Evolutionary conservation across 345 rosid species (phyloP), one percentile per base, ranked within the genome.

Genomic region (Hypericum perforatum): DNA sequence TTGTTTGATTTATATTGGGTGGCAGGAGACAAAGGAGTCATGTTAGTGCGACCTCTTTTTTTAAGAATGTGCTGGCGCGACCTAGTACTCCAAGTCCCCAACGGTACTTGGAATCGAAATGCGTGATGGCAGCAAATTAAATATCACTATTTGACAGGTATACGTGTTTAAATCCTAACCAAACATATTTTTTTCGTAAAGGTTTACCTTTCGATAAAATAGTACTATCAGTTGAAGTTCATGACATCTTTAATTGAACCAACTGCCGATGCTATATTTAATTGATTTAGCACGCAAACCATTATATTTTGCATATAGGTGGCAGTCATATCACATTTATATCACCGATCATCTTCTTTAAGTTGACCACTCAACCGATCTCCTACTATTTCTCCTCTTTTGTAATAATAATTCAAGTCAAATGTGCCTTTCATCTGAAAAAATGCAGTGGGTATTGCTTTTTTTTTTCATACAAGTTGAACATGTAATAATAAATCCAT

Each of bases 1-100:
- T 4, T 11, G 53, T 43, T 10, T 14, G 64, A 66, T 73, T 75
- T 78, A 68, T 78, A 75, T 53, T 65, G 22, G 61, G 9, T 42
- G 12, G 43, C 56, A 42, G 39, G 60, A 50, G 43, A 55, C 5
- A 13, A 36, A 41, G 11, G 3, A 57, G 60, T 64, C 15, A 67
- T 70, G 50, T 50, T 62, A 59, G 53, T 57, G 68, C 65, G 45
- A 52, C 50, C 62, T 61, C 73, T 59, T 68, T 15, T 60, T n/a
- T 55, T 65, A 68, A 52, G 47, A 45, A 42, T 41, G 46, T 38
- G 36, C n/a, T n/a, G n/a, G n/a, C n/a, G n/a, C n/a, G n/a, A n/a
- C n/a, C n/a, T n/a, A n/a, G n/a, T n/a, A n/a, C n/a, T n/a, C n/a
- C n/a, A n/a, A n/a, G n/a, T n/a, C n/a, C n/a, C n/a, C n/a, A n/a